Evolutionary conservation across 805 yeast species (phyloP).

Genomic region (Scheffersomyces stipitis): DNA sequence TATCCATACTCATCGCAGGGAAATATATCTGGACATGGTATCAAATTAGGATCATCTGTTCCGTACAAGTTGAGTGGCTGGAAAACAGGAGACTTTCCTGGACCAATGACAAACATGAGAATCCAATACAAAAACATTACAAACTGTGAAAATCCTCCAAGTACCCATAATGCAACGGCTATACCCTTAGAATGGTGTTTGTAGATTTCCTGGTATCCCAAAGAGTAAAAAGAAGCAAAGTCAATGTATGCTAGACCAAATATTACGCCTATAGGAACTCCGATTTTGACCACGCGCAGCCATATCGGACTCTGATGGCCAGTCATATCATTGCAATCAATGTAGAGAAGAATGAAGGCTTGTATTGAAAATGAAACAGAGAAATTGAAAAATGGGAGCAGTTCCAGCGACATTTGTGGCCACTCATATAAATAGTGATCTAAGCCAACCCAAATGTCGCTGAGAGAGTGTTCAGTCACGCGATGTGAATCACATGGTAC

Average conservation of each 20-base stretch:
- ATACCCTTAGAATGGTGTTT: conserved; percentile 23
- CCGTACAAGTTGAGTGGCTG: conserved; percentile 35
- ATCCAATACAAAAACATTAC: conserved; percentile 43
- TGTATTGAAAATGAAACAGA: no score
- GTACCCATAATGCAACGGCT: conserved; percentile 39
- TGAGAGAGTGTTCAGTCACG: no score
- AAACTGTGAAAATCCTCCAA: conserved; percentile 24
- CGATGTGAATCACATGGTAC: no score
- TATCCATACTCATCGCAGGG: conserved; percentile 70
- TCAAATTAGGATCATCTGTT: conserved; percentile 14
- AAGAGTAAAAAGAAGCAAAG: conserved; percentile 44
- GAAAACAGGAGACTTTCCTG: conserved; percentile 48
- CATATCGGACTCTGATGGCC: no score
- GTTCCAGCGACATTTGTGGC: no score
- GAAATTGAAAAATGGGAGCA: no score
- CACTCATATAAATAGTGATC: no score
- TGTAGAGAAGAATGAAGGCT: no score
- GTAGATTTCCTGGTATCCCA: conserved; percentile 43
- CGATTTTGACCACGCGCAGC: conserved; percentile 13
- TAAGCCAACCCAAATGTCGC: no score
- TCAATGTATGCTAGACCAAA: conserved; percentile 38
- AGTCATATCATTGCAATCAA: no score
- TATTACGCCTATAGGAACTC: conserved; percentile 28
- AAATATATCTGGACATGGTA: conserved; percentile 57
- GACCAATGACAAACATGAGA: conserved; percentile 49